A percentile compares a stretch with the other conserved stretches of the same genome.
Conservation (phyloP, 768 basidiomycete genomes). For the Phlebiopsis flavidoalba region DNA sequence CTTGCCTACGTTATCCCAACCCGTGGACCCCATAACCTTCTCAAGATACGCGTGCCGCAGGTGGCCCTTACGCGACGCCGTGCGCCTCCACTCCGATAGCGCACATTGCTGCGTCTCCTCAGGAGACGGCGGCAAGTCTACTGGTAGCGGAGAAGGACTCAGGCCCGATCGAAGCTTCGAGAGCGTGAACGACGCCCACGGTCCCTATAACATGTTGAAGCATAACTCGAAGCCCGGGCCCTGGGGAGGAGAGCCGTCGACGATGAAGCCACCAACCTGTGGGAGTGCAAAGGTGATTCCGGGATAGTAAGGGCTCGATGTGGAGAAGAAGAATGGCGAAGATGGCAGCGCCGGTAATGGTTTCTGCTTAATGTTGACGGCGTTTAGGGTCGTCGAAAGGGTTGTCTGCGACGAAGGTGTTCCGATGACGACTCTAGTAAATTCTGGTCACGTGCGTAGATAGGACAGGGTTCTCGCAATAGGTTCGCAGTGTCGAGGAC, state of each 20-base stretch:
- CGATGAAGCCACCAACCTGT: not conserved
- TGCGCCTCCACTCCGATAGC: conserved; percentile 55
- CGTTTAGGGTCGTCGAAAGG: conserved; percentile 7
- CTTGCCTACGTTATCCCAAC: conserved; percentile 87
- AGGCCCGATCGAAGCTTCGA: conserved; percentile 49
- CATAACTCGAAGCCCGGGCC: conserved; percentile 78
- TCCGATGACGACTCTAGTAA: conserved; percentile 19
- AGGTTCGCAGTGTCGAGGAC: conserved; percentile 12
- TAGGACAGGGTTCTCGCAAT: conserved; percentile 15
- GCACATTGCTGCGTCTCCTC: conserved; percentile 47
- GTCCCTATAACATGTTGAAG: conserved; percentile 69
- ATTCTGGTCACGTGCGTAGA: not conserved
- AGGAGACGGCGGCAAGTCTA: conserved; percentile 43
- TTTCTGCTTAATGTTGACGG: conserved; percentile 22
- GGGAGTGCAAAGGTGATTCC: not conserved
- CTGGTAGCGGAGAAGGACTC: conserved; percentile 39
- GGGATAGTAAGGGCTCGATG: conserved; percentile 15
- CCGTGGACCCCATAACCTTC: conserved; percentile 78
- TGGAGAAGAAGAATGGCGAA: conserved; percentile 12
- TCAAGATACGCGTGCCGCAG: conserved; percentile 82
- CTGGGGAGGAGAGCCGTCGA: not conserved
- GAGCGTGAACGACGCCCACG: conserved; percentile 74
- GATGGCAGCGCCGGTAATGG: conserved; percentile 41
- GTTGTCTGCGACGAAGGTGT: conserved; percentile 15
- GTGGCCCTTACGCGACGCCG: conserved; percentile 63